A percentile compares a stretch with the other conserved stretches of the same genome.
phyloP scores from a whole-genome alignment of 495 filamentous ascomycete species.

The Haplographium delicatum region DNA sequence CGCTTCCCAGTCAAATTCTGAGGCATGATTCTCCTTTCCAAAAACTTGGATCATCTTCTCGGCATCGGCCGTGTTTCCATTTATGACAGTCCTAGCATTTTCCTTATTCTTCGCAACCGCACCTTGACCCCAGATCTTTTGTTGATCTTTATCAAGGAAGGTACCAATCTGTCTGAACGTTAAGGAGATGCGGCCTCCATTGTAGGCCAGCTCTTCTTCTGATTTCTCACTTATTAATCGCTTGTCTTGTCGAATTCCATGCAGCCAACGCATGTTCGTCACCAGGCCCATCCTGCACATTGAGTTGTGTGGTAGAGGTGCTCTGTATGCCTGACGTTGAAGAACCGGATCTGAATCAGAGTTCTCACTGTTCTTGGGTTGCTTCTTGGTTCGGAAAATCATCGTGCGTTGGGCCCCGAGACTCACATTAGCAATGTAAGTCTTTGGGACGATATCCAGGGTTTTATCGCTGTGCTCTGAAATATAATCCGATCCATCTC shows the following conservation, averaged over 20 bases:
- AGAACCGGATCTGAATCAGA: conserved; percentile 13
- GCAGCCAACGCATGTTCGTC: conserved; percentile 85
- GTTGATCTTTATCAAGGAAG: conserved; percentile 57
- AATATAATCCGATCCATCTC: conserved; percentile 85
- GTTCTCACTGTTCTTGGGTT: conserved; percentile 9
- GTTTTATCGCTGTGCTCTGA: conserved; percentile 98
- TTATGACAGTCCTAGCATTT: conserved; percentile 56
- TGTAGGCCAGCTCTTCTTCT: conserved; percentile 61
- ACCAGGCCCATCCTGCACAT: conserved; percentile 75
- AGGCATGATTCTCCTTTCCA: conserved; percentile 73
- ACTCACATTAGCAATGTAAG: conserved; percentile 86
- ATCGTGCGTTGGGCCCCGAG: conserved; percentile 89
- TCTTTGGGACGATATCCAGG: conserved; percentile 76
- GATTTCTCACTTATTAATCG: conserved; percentile 59
- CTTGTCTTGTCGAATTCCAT: conserved; percentile 85
- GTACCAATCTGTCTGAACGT: conserved; percentile 92
- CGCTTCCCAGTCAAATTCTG: conserved; percentile 70
- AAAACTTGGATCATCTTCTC: conserved; percentile 73
- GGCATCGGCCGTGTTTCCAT: conserved; percentile 59
- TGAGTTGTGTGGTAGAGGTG: conserved; percentile 80
- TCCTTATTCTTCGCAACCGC: conserved; percentile 60
- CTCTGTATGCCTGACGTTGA: conserved; percentile 53
- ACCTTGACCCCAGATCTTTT: conserved; percentile 86
- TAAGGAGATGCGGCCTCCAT: conserved; percentile 79
- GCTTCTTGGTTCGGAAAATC: conserved; percentile 80